Conservation (phyloP, 169 alveolate species). For the Plasmodium adleri region DNA sequence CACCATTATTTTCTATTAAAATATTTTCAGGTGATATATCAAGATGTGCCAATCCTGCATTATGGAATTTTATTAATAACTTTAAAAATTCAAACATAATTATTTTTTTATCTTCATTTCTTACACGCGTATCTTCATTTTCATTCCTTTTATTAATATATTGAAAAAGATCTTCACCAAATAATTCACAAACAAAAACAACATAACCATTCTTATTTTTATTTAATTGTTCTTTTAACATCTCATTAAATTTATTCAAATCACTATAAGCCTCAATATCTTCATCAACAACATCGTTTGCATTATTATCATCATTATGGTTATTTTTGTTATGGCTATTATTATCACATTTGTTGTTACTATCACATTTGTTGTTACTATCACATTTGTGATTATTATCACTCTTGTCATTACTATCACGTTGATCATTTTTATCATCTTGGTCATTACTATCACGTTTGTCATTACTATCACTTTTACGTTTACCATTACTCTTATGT, state of each 20-base stretch:
- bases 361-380: too few species aligned
- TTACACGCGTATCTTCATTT: constrained; percentile 67
- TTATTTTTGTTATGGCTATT: too few species aligned
- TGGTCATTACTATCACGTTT: too few species aligned
- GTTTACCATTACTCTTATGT: too few species aligned
- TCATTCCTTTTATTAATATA: constrained; percentile 76
- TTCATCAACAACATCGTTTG: too few species aligned
- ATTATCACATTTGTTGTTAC: not conserved
- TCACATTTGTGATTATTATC: too few species aligned
- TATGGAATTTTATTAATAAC: constrained; percentile 79
- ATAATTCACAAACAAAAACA: constrained; percentile 79
- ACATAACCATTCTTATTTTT: constrained; percentile 77
- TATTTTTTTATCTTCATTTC: constrained; percentile 79
- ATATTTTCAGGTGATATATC: constrained; percentile 88
- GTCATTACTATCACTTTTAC: too few species aligned
- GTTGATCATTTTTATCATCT: too few species aligned
- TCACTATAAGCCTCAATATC: constrained; percentile 1
- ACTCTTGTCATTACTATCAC: too few species aligned
- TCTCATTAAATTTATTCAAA: constrained; percentile 52
- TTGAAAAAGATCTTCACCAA: constrained; percentile 81
- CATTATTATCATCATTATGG: too few species aligned
- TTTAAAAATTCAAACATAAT: constrained; percentile 78
- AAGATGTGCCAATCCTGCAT: constrained; percentile 86
- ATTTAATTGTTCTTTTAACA: constrained; percentile 26
- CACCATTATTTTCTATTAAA: constrained; percentile 78